Percentiles rank a stretch among this genome's conserved stretches.
Conservation (phyloP, 192 early-diverging fungal species). For the Coemansia biformis region DNA sequence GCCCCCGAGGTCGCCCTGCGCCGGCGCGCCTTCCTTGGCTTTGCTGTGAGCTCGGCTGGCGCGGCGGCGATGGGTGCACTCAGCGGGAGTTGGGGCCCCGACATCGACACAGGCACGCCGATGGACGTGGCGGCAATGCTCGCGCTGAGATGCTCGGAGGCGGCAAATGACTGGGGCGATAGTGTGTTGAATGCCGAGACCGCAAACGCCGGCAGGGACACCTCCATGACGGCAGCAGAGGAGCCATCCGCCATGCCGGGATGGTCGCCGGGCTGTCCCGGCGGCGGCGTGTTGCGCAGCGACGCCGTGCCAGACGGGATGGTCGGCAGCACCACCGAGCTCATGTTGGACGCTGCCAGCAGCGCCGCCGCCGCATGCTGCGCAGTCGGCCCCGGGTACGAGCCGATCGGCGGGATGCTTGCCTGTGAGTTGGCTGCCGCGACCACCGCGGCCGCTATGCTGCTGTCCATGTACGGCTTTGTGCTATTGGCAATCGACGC, state of each 20-base stretch:
- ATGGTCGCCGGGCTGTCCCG: not conserved
- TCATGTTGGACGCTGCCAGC: constrained; percentile 43
- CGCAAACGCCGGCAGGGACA: constrained; percentile 13
- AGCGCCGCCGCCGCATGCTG: constrained; percentile 43
- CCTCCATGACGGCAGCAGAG: not conserved
- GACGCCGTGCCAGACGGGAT: constrained; percentile 39
- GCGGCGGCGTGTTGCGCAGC: constrained; percentile 38
- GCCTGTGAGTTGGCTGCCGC: constrained; percentile 14
- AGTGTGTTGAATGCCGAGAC: constrained; percentile 15
- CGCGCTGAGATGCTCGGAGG: constrained; percentile 2
- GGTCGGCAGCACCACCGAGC: constrained; percentile 36
- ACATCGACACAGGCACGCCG: not conserved
- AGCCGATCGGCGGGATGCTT: constrained; percentile 3
- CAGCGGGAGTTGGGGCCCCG: not conserved
- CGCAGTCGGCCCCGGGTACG: constrained; percentile 20
- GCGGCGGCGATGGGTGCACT: not conserved
- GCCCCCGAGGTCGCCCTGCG: not conserved
- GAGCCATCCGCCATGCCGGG: not conserved
- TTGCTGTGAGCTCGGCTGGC: not conserved
- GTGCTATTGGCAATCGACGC: constrained; percentile 46
- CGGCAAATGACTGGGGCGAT: constrained; percentile 11
- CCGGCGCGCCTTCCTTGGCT: not conserved
- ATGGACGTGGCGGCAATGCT: constrained; percentile 3
- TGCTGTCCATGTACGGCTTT: constrained; percentile 24
- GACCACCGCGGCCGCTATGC: constrained; percentile 11